A percentile compares a stretch with the other conserved stretches of the same genome.
Evolutionary conservation across 306 rosid species (phyloP).

Genomic region (Sechiopsis laciniata): DNA sequence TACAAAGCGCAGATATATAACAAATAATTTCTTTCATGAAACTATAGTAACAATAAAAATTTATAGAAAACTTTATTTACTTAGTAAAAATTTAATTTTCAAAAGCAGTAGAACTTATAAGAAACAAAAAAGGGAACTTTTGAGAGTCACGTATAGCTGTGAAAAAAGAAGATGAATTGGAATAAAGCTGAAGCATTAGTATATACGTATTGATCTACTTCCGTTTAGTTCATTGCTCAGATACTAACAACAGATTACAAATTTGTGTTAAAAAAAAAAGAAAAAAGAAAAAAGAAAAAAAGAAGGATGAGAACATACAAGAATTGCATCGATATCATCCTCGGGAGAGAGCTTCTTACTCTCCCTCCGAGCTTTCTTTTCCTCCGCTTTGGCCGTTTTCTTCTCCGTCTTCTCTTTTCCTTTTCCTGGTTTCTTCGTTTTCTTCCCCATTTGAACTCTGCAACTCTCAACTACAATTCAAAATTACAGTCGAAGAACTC

Average conservation of each 20-base stretch:
- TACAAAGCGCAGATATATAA: no score
- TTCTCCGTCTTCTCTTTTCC: conserved; percentile 92
- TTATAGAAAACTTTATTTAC: background rate
- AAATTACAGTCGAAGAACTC: no score
- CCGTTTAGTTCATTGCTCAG: background rate
- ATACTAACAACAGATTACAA: background rate
- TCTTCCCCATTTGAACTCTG: conserved; percentile 64
- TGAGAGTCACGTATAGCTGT: no score
- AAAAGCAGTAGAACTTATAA: background rate
- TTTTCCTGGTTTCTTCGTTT: conserved; percentile 83
- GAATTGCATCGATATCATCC: conserved; percentile 89
- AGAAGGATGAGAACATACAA: conserved; percentile 36
- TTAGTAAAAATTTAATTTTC: background rate
- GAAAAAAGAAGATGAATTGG: background rate
- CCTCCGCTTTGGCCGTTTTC: conserved; percentile 80
- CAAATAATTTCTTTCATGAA: background rate
- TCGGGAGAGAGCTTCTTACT: conserved; percentile 91
- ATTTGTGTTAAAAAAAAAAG: no score
- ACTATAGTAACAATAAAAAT: background rate
- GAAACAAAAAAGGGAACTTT: background rate
- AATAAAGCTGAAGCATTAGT: conserved; percentile 10
- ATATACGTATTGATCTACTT: background rate
- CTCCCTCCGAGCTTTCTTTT: conserved; percentile 79
- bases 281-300: background rate
- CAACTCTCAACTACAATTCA: no score